Base-by-base conservation (phyloP, 345 rosid species). In the Noccaea bulbosa region DNA sequence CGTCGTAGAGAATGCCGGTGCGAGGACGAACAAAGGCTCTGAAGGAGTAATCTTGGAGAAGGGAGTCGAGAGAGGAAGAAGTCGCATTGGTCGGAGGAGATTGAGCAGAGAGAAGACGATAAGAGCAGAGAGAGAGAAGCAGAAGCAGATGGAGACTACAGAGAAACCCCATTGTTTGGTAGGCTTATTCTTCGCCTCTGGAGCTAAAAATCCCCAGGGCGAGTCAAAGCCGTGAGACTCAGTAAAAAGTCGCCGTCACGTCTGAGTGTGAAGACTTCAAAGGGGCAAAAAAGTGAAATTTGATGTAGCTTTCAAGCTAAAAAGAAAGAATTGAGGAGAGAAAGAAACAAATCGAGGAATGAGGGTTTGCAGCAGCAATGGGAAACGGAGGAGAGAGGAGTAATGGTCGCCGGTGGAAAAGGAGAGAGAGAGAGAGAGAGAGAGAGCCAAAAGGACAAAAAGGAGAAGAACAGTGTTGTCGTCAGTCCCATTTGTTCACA, bases 11-110 rank as follows among this genome's bases (percentile, higher is more conserved):
- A 43, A 77, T 57, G 54, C 99, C 99, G 0, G 99, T 94, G 65
- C 62, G 87, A 0, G 99, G 97, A 30, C 71, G 85, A 69, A 73
- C 74, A 38, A 94, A 86, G 1, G 89, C 91, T 79, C 70, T 78
- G 43, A 76, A 92, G 7, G 98, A 93, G 72, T 84, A 87, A 66
- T 87, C 92, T 80, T 92, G 98, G 27, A 94, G 99, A 74, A 94
- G 87, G n/a, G 74, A 63, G 73, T 94, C 97, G 5, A 92, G 92
- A 60, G 87, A 86, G 8, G 79, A 53, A 24, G 88, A 17, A n/a
- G 57, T 22, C 0, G 77, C 44, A 67, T 52, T 17, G 84, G 71
- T 61, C 76, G 84, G 33, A 83, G 84, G 38, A 85, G 87, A 71
- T 9, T 37, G 49, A 79, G 63, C 65, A 8, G 79, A 76, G 44